Base-by-base conservation (phyloP, 75 land plant species). In the Selaginella tamariscina region DNA sequence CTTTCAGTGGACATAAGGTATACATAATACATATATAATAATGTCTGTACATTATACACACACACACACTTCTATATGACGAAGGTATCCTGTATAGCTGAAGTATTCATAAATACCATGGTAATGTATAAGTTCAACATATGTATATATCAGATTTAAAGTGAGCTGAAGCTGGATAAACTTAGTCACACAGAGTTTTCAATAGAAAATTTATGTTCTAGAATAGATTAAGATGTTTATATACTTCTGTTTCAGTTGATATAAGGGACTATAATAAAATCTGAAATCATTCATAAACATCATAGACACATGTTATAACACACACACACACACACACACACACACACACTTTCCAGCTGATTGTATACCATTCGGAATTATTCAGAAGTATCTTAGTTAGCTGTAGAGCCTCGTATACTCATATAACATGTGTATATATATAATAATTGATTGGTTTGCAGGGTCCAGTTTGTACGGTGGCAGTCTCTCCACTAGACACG, bases 1-100 rank as follows among this genome's bases (percentile, higher is more conserved):
- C 68, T 24, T 77, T 73, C 26, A 67, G 64, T 2, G 79, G 79
- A 13, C 79, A 77, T 39, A 65, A 77, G 75, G 79, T 77, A 49
- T 20, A 49, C 11, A 20, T 49, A 13, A 13, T 13, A 13, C 54
- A 13, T 49, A 13, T 49, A 13, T 49, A 13, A 49, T 20, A 13
- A 13, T 20, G 11, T 13, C 11, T 49, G 11, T 49, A 13, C 54
- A 13, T 28, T 27, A 65, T 2, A 65, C 21, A 49, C 54, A 49
- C 11, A 20, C 20, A 13, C 20, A 49, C 20, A 13, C 54, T 49
- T 49, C 20, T 49, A 13, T 20, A 49, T 20, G 11, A 13, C 54
- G 11, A 49, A 49, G 11, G 11, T 49, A 13, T 20, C 20, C 27
- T 27, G 30, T 2, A 65, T 27, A 27, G 2, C 27, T 27, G 30